Base-by-base conservation (phyloP, 192 early-diverging fungal species). In the Diversispora epigaea region DNA sequence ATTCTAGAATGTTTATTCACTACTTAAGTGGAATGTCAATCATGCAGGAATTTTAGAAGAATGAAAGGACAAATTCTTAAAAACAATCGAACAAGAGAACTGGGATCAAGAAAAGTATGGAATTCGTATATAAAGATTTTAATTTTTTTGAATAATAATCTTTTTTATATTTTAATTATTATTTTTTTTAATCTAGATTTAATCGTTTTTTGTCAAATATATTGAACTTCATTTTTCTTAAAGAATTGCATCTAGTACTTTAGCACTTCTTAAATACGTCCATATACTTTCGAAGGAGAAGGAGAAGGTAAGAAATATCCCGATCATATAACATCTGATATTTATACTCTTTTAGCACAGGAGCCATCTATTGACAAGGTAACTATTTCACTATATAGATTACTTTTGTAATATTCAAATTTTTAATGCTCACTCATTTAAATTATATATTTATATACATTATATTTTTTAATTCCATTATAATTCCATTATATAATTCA, bases 291-390 rank as follows among this genome's bases (percentile, higher is more conserved):
- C n/a, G n/a, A n/a, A n/a, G n/a, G n/a, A n/a, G n/a, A n/a, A n/a
- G n/a, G n/a, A n/a, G n/a, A n/a, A n/a, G n/a, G n/a, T n/a, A n/a
- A 45, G 22, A 73, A 62, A 39, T 73, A 73, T 40, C 71, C 57
- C 10, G 71, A 58, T 7, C 71, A 22, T 15, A 25, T 57, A 47
- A 62, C 40, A 14, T 25, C 19, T 14, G 40, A 46, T 11, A 39
- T 73, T 32, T 73, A 61, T 49, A 32, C 45, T 32, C 15, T 32
- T 11, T 15, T 73, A 61, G 41, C 21, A 9, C 57, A 58, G 6
- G 60, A 73, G 7, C 50, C 50, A 14, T 21, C 46, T 19, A 45
- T 73, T 32, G 21, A 62, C 19, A 19, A 63, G 21, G 68, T 71
- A 56, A 71, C n/a, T n/a, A n/a, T n/a, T n/a, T n/a, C n/a, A n/a